Base-by-base conservation (phyloP, 163 green algal genomes). In the Scenedesmus sp. region DNA sequence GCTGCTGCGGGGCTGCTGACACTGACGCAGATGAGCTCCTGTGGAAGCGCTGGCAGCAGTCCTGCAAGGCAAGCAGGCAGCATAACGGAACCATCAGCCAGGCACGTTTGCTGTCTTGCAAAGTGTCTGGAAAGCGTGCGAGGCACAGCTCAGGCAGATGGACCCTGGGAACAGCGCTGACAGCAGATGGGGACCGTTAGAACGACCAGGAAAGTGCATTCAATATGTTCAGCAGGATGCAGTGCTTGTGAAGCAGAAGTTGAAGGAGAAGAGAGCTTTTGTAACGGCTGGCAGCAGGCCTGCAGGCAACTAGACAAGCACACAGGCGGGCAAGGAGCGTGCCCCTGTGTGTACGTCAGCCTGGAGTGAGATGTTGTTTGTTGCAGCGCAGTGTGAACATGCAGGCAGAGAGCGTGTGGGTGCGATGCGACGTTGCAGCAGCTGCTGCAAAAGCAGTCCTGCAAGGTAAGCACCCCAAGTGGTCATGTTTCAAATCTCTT, bases 21-120 rank as follows among this genome's bases (percentile, higher is more conserved):
- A 44, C 3, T 49, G 73, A 49, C 1, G 73, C 37, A 7, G 44
- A n/a, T 3, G 44, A 26, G 49, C 49, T 72, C 81, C 73, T 86
- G 81, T 86, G 81, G 49, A 73, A 86, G 43, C 49, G 43, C n/a
- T 86, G 44, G 46, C 81, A 86, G 81, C 81, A 86, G n/a, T 86
- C 46, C 81, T 83, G 78, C 2, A 15, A 46, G 35, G 33, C 12
- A 30, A 51, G 72, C 16, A 46, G 53, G 53, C 53, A 68, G 16
- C 26, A 26, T 6, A 68, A 26, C 3, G 53, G 53, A 68, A 24
- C 18, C 7, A 26, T 30, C 18, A 26, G 13, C 15, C 13, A 68
- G 7, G 15, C 53, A 68, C 7, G 15, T 16, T 30, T 30, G 3
- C 26, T 22, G 53, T 26, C 15, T 68, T 68, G n/a, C n/a, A n/a